A percentile compares a stretch with the other conserved stretches of the same genome.
Conservation (phyloP, 2,329 filamentous ascomycete species). For the Lithohypha guttulata region DNA sequence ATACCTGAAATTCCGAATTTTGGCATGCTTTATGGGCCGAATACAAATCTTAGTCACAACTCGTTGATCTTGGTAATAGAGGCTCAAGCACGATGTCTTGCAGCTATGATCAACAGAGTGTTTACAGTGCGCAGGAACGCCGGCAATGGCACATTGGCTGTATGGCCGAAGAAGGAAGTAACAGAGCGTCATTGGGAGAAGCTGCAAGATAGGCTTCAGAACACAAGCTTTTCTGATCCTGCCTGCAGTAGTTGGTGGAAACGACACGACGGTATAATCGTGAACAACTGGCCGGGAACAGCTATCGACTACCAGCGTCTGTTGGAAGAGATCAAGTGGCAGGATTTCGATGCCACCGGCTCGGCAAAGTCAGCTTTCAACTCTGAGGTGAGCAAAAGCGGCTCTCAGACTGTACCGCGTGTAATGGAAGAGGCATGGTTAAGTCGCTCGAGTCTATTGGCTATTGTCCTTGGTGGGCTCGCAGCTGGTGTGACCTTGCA, state of each 20-base stretch:
- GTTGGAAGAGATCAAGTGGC: conserved; percentile 25
- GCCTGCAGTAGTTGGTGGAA: conserved; percentile 49
- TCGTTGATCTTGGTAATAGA: conserved; percentile 52
- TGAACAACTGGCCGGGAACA: conserved; percentile 46
- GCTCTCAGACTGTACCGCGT: conserved; percentile 9
- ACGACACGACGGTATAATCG: conserved; percentile 42
- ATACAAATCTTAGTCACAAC: conserved; percentile 46
- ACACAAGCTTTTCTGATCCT: conserved; percentile 42
- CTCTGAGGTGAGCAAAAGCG: conserved; percentile 18
- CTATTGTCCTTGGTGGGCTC: conserved; percentile 3
- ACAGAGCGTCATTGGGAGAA: conserved; percentile 11
- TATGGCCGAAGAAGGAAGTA: conserved; percentile 33
- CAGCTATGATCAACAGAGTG: conserved; percentile 38
- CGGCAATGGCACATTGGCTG: conserved; percentile 26
- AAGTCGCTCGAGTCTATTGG: conserved; percentile 11
- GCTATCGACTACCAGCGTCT: conserved; percentile 45
- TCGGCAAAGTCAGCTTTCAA: conserved; percentile 20
- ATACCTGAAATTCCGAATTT: conserved; percentile 45
- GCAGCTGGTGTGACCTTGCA: conserved; percentile 6
- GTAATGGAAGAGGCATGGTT: conserved; percentile 9
- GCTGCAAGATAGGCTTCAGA: conserved; percentile 26
- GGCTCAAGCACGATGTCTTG: conserved; percentile 45
- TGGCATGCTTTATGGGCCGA: conserved; percentile 48
- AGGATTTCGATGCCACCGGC: conserved; percentile 25
- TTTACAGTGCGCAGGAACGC: conserved; percentile 34